phyloP scores from a whole-genome alignment of 164 flowering plant species.

The Akebia trifoliata region DNA sequence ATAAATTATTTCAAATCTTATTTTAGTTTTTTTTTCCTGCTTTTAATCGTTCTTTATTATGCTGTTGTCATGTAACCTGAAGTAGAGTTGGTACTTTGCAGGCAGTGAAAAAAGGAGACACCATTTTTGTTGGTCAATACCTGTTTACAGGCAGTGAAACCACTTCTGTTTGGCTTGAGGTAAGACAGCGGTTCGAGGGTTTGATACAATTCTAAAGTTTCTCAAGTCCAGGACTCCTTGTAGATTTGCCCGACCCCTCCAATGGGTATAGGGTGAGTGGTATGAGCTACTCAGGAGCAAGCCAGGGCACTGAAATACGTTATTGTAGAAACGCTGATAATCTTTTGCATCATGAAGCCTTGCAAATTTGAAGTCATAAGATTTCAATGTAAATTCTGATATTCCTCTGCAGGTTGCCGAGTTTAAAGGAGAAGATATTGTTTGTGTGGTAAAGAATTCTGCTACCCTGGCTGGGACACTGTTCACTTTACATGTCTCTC shows the following conservation, averaged over 20 bases:
- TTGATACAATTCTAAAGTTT: background rate
- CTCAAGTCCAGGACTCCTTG: background rate
- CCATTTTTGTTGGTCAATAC: constrained; percentile 65
- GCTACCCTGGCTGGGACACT: constrained; percentile 76
- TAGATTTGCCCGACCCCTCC: background rate
- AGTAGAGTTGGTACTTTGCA: constrained; percentile 7
- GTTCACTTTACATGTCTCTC: constrained; percentile 77
- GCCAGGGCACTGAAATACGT: background rate
- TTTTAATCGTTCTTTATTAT: too few relatives aligned
- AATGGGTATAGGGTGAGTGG: background rate
- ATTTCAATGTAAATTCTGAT: background rate
- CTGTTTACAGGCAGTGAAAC: constrained; percentile 96
- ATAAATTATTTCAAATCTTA: too few relatives aligned
- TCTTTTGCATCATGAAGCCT: constrained; percentile 4
- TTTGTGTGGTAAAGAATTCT: constrained; percentile 65
- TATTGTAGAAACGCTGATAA: background rate
- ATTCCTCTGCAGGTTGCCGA: constrained; percentile 57
- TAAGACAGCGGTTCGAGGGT: constrained; percentile 4
- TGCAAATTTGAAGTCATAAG: background rate
- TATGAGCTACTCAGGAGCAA: too few relatives aligned
- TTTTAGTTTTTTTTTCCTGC: too few relatives aligned
- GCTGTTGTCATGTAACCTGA: too few relatives aligned
- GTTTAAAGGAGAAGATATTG: constrained; percentile 69
- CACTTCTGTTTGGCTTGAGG: constrained; percentile 28
- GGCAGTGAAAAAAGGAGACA: constrained; percentile 80